Conservation (phyloP, 1,284 basidiomycete species). For the Cryptococcus deneoformans region DNA sequence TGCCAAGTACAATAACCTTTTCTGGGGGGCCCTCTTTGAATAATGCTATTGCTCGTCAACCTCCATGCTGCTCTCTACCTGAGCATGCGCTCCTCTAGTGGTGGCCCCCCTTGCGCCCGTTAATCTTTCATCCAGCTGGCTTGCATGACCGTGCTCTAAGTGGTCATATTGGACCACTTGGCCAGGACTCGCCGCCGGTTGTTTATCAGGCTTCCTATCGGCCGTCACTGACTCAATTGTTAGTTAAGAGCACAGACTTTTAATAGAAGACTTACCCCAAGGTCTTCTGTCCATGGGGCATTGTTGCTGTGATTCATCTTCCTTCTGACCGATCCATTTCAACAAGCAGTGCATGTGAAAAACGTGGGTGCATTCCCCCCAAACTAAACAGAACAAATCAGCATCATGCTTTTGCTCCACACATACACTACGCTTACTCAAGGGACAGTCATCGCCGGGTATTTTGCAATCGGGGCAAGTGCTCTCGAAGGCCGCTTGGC, state of each 20-base stretch:
- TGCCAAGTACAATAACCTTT: not conserved
- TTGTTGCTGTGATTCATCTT: conserved; percentile 78
- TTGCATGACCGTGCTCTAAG: too few species aligned
- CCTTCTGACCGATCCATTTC: conserved; percentile 76
- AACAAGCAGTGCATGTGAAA: conserved; percentile 94
- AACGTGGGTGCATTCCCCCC: conserved; percentile 92
- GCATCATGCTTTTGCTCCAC: not conserved
- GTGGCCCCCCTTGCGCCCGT: too few species aligned
- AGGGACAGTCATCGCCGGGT: conserved; percentile 93
- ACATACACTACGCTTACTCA: conserved; percentile 61
- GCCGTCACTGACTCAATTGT: not conserved
- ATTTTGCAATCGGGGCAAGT: conserved; percentile 92
- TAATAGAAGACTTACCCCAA: conserved; percentile 68
- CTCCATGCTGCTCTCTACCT: conserved; percentile 11
- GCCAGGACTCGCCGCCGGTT: not conserved
- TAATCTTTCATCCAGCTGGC: too few species aligned
- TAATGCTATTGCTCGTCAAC: conserved; percentile 7
- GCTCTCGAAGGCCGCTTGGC: conserved; percentile 83
- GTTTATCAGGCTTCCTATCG: not conserved
- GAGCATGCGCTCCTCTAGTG: too few species aligned
- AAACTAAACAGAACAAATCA: conserved; percentile 54
- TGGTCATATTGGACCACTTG: not conserved
- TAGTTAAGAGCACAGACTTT: not conserved
- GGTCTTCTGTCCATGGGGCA: conserved; percentile 90
- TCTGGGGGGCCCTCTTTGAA: not conserved